Conservation (phyloP, 139 green algal species). For the Penium margaritaceum region DNA sequence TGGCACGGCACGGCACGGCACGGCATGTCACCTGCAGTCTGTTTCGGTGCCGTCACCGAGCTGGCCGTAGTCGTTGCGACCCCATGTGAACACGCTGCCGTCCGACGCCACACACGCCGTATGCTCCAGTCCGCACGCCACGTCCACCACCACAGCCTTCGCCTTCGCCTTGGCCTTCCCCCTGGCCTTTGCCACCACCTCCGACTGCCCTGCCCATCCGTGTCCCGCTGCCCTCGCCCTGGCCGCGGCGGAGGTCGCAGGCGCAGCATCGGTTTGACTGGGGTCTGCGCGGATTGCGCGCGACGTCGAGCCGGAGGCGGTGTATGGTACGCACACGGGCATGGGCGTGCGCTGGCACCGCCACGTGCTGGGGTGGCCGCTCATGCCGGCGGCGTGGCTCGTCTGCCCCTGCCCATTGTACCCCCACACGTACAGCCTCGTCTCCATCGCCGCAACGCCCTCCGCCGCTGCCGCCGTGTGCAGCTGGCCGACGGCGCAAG, state of each 20-base stretch:
- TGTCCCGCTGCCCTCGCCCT: too few species aligned
- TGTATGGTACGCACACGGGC: too few species aligned
- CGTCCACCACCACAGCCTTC: not conserved
- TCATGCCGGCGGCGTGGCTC: constrained; percentile 19
- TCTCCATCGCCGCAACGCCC: too few species aligned
- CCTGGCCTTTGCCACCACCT: too few species aligned
- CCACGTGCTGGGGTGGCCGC: constrained; percentile 22
- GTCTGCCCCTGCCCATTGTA: constrained; percentile 32
- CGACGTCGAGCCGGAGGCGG: too few species aligned
- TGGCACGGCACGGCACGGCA: too few species aligned
- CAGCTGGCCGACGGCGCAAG: too few species aligned
- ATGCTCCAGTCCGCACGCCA: constrained; percentile 47
- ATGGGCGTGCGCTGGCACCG: constrained; percentile 20
- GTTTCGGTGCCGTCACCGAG: constrained; percentile 41
- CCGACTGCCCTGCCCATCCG: too few species aligned
- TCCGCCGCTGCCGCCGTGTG: too few species aligned
- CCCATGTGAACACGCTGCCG: constrained; percentile 61
- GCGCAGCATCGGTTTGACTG: too few species aligned
- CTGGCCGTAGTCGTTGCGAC: constrained; percentile 53
- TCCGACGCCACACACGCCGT: constrained; percentile 48
- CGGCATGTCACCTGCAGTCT: constrained; percentile 30
- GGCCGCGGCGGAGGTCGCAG: too few species aligned
- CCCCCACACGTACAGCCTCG: constrained; percentile 37
- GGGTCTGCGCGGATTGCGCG: too few species aligned
- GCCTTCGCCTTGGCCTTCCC: constrained; percentile 3